Percentiles rank a stretch among this genome's conserved stretches.
These are phyloP conservation scores for Yarrowia deformans DNA, from an alignment of 805 yeast genomes.

Conservation along the genomic window DNA sequence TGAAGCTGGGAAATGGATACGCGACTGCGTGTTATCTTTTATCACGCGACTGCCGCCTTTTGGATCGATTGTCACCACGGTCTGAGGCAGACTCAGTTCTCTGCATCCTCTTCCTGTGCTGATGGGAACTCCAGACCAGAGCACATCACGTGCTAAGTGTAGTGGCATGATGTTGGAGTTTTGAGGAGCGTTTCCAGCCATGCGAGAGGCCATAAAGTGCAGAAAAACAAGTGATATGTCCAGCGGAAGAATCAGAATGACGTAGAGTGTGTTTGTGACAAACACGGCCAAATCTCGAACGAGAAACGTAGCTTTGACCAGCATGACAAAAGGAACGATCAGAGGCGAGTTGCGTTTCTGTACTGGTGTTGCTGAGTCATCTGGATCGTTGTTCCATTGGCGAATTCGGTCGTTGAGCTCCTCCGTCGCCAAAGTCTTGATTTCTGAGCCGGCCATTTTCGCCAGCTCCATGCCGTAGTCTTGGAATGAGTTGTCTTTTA, in stretches of 20 bases:
- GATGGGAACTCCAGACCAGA: slow-evolving; percentile 22
- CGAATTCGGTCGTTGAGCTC: slow-evolving; percentile 1
- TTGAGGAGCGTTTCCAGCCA: not conserved
- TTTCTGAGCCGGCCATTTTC: not conserved
- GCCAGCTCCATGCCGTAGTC: slow-evolving; percentile 27
- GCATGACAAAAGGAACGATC: slow-evolving; percentile 3
- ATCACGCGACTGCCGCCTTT: not conserved
- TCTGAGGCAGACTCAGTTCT: not conserved
- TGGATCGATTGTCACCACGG: not conserved
- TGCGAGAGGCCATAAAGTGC: not conserved
- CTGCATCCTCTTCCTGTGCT: slow-evolving; percentile 27
- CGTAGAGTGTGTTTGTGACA: slow-evolving; percentile 8
- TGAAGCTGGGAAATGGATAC: not conserved
- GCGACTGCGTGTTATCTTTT: slow-evolving; percentile 2
- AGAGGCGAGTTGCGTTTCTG: slow-evolving; percentile 9
- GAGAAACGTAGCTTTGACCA: slow-evolving; percentile 3
- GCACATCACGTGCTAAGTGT: slow-evolving; percentile 3
- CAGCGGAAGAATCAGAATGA: not conserved
- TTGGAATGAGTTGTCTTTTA: not conserved
- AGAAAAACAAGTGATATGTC: not conserved
- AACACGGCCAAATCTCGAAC: slow-evolving; percentile 5
- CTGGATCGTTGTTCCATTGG: not conserved
- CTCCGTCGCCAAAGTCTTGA: not conserved
- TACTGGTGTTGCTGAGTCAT: not conserved
- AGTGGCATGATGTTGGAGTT: not conserved